These are phyloP conservation scores for Collybia sp. DNA, from an alignment of 768 basidiomycete genomes.

Conservation along the genomic window DNA sequence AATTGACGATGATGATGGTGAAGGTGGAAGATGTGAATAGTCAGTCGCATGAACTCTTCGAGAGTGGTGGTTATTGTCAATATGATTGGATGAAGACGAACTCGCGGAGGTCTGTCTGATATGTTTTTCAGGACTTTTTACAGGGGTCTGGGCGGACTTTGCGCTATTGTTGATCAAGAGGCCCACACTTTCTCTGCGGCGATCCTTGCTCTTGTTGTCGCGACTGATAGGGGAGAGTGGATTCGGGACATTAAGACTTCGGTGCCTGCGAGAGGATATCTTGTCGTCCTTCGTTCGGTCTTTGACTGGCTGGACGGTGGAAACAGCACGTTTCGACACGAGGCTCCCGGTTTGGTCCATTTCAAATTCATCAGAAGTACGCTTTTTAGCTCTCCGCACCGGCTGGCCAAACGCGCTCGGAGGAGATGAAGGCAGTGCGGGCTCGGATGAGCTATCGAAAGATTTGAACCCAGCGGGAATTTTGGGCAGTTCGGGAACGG, in stretches of 20 bases:
- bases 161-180: constrained; percentile 33
- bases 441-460: constrained; percentile 25
- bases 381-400: constrained; percentile 60
- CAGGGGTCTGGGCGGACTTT: constrained; percentile 23
- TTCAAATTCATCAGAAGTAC: constrained; percentile 81
- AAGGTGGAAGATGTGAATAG: constrained; percentile 88
- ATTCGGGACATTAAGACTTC: constrained; percentile 60
- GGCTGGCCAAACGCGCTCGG: constrained; percentile 60
- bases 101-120: constrained; percentile 64
- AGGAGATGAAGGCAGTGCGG: constrained; percentile 38
- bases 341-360: constrained; percentile 65
- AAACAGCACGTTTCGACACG: constrained; percentile 42
- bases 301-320: constrained; percentile 24
- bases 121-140: constrained; percentile 41
- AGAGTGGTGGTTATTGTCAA: constrained; percentile 35
- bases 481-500: constrained; percentile 25
- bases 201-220: constrained; percentile 48
- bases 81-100: constrained; percentile 59
- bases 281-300: constrained; percentile 53
- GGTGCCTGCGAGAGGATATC: constrained; percentile 54
- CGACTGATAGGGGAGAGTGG: constrained; percentile 27
- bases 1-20: constrained; percentile 86
- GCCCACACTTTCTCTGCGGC: constrained; percentile 49
- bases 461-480: constrained; percentile 20
- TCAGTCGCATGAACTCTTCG: constrained; percentile 70